Conservation (phyloP, 495 filamentous ascomycete species). For the Pseudomonodictys pantanalensis region DNA sequence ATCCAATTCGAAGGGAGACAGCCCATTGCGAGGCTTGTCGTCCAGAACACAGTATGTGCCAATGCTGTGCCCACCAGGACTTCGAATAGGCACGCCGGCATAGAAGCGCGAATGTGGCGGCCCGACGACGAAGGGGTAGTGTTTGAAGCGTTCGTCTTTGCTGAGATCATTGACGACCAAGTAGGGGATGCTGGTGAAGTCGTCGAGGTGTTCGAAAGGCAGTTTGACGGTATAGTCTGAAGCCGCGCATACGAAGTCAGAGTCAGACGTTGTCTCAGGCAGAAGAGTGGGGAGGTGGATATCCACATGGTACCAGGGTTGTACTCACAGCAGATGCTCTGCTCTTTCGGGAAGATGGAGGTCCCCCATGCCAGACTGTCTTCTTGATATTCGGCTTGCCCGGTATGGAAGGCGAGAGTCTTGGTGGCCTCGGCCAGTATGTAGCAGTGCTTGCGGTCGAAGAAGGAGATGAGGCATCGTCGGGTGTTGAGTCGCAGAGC, state of each 20-base stretch:
- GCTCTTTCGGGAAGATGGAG: constrained; percentile 44
- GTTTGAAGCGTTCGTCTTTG: constrained; percentile 49
- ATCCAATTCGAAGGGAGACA: constrained; percentile 32
- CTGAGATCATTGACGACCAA: constrained; percentile 52
- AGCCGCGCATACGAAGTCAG: no score
- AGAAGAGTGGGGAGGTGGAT: no score
- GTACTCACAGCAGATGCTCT: constrained; percentile 53
- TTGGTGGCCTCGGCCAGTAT: constrained; percentile 63
- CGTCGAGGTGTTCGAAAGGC: constrained; percentile 37
- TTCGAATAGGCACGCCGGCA: constrained; percentile 64
- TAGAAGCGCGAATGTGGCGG: constrained; percentile 57
- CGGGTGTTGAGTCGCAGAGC: constrained; percentile 52
- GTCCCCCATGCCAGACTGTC: constrained; percentile 46
- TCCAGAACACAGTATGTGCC: constrained; percentile 69
- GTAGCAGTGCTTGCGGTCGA: constrained; percentile 57
- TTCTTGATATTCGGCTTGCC: constrained; percentile 10
- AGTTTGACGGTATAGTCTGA: constrained; percentile 45
- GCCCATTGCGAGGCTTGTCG: constrained; percentile 46
- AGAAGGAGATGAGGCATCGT: constrained; percentile 59
- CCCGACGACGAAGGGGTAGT: constrained; percentile 44
- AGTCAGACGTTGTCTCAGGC: no score
- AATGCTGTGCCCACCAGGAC: constrained; percentile 64
- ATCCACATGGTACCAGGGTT: no score
- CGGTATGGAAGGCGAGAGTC: constrained; percentile 49
- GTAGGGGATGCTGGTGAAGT: constrained; percentile 33